Evolutionary conservation across 331 rosid genomes (phyloP).

Genomic region (Malus hybrid): DNA sequence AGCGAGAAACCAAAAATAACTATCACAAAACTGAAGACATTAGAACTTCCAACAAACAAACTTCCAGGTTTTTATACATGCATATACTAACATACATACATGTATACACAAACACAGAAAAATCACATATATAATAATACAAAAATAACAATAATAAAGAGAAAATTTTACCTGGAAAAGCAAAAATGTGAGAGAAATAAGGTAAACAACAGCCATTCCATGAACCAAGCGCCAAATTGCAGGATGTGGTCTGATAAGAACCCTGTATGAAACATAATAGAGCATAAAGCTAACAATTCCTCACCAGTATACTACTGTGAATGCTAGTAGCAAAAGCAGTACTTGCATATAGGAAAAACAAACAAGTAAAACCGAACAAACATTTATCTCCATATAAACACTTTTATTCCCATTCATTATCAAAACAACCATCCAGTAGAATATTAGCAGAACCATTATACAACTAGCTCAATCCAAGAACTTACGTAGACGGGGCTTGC

Average conservation of each 20-base stretch:
- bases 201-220: slow-evolving; percentile 96
- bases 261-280: slow-evolving; percentile 45
- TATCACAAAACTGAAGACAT: background rate
- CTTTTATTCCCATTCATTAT: background rate
- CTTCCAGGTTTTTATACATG: background rate
- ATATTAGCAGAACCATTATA: background rate
- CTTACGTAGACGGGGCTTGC: slow-evolving; percentile 96
- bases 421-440: background rate
- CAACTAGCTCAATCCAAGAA: background rate
- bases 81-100: background rate
- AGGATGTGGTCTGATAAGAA: slow-evolving; percentile 97
- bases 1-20: slow-evolving; percentile 9
- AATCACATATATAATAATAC: background rate
- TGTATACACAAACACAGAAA: background rate
- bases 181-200: slow-evolving; percentile 90
- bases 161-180: slow-evolving; percentile 76
- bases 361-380: background rate
- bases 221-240: slow-evolving; percentile 99
- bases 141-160: background rate
- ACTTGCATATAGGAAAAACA: background rate
- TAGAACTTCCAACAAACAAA: background rate
- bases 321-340: background rate
- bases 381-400: no score
- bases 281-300: slow-evolving; percentile 10
- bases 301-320: background rate